phyloP scores from a whole-genome alignment of 2,329 filamentous ascomycete species.

The Scedosporium dehoogii region DNA sequence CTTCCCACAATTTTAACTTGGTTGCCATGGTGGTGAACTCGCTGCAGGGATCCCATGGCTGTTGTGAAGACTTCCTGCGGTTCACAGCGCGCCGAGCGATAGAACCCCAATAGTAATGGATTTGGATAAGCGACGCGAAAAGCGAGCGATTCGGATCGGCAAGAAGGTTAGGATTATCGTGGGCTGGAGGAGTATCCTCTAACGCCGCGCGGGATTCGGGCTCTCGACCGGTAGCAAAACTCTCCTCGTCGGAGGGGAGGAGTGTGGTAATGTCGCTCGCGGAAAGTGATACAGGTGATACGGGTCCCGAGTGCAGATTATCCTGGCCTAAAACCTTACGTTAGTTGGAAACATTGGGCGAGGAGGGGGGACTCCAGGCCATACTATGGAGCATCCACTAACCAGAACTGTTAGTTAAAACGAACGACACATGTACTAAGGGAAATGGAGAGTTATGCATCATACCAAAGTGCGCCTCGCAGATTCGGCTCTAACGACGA shows the following conservation, averaged over 20 bases:
- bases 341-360: neutral
- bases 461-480: constrained; percentile 44
- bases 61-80: constrained; percentile 27
- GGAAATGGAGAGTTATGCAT: constrained; percentile 3
- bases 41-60: constrained; percentile 36
- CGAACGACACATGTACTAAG: neutral
- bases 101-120: constrained; percentile 43
- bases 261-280: constrained; percentile 44
- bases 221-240: constrained; percentile 37
- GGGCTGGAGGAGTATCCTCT: constrained; percentile 40
- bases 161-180: constrained; percentile 32
- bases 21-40: constrained; percentile 34
- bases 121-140: constrained; percentile 45
- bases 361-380: constrained; percentile 8
- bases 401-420: neutral
- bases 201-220: constrained; percentile 41
- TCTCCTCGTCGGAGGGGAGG: constrained; percentile 40
- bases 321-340: constrained; percentile 31
- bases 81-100: constrained; percentile 38
- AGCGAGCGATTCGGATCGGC: constrained; percentile 35
- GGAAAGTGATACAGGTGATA: constrained; percentile 39
- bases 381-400: constrained; percentile 49
- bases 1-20: constrained; percentile 38
- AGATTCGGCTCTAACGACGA: constrained; percentile 42
- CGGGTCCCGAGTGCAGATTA: constrained; percentile 43